phyloP scores from a whole-genome alignment of 345 rosid genomes.

The Aethionema arabicum region DNA sequence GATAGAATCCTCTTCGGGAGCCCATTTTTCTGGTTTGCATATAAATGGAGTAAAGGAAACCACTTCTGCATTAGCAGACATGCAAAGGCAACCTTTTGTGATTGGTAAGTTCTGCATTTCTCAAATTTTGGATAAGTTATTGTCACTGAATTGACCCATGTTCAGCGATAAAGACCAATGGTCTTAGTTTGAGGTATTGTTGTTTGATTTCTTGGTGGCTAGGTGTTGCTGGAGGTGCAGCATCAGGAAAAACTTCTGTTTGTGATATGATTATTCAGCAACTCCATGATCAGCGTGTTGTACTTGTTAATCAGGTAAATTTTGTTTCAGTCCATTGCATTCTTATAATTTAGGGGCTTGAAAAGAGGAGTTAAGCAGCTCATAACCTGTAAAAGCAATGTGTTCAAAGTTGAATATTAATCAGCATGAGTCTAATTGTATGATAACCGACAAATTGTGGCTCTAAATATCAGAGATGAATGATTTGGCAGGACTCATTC shows the following conservation, averaged over 20 bases:
- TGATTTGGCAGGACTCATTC: slow-evolving; percentile 93
- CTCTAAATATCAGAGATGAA: slow-evolving; percentile 23
- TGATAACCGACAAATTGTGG: slow-evolving; percentile 18
- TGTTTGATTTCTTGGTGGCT: slow-evolving; percentile 12
- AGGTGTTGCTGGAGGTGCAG: slow-evolving; percentile 99
- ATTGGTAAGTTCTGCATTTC: slow-evolving; percentile 55
- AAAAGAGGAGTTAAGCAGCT: background rate
- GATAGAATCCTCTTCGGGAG: slow-evolving; percentile 83
- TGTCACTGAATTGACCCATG: too few relatives aligned
- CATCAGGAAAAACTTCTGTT: slow-evolving; percentile 97
- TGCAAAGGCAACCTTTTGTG: slow-evolving; percentile 84
- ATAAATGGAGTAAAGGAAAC: slow-evolving; percentile 45
- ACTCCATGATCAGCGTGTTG: slow-evolving; percentile 99
- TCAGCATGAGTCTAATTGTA: background rate
- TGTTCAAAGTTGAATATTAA: background rate
- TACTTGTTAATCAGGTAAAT: slow-evolving; percentile 86
- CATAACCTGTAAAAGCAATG: background rate
- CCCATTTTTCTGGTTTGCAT: slow-evolving; percentile 81
- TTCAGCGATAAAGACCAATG: background rate
- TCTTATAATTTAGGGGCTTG: background rate
- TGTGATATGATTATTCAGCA: slow-evolving; percentile 99
- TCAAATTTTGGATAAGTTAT: background rate
- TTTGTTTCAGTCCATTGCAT: background rate
- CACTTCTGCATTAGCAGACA: slow-evolving; percentile 47
- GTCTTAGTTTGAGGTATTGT: slow-evolving; percentile 26